A percentile compares a stretch with the other conserved stretches of the same genome.
Conservation (phyloP, 1,284 basidiomycete species). For the Leccinum solheimii region DNA sequence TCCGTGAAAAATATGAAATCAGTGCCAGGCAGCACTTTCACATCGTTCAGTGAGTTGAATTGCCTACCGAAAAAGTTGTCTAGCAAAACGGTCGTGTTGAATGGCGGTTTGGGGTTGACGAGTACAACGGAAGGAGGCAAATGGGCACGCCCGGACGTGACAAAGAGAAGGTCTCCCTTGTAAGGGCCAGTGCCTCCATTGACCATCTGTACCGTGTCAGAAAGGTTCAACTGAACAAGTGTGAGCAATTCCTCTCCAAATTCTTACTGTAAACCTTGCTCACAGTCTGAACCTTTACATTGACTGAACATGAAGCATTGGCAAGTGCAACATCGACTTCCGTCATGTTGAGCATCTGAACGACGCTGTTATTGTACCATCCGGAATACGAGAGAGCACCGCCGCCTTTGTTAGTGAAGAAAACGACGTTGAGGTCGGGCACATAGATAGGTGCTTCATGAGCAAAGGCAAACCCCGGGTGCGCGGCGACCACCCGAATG, state of each 20-base stretch:
- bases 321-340: conserved; percentile 43
- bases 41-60: conserved; percentile 81
- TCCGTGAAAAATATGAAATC: conserved; percentile 71
- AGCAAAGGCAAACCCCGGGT: conserved; percentile 63
- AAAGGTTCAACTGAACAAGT: conserved; percentile 44
- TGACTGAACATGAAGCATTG: conserved; percentile 41
- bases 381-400: conserved; percentile 41
- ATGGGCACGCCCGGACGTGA: conserved; percentile 66
- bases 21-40: conserved; percentile 69
- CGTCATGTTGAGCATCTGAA: conserved; percentile 49
- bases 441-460: conserved; percentile 74
- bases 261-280: conserved; percentile 17
- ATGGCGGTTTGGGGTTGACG: conserved; percentile 63
- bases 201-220: conserved; percentile 60
- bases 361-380: conserved; percentile 48
- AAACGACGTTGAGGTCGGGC: conserved; percentile 58
- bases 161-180: conserved; percentile 60
- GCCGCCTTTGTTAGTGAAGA: conserved; percentile 50
- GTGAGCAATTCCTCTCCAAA: neutral
- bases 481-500: conserved; percentile 57
- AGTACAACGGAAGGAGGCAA: conserved; percentile 63
- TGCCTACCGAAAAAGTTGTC: conserved; percentile 77
- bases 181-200: conserved; percentile 76
- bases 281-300: conserved; percentile 57
- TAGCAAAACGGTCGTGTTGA: conserved; percentile 61